phyloP scores from a whole-genome alignment of 78 protist genomes.

The Cavenderia fasciculata region DNA sequence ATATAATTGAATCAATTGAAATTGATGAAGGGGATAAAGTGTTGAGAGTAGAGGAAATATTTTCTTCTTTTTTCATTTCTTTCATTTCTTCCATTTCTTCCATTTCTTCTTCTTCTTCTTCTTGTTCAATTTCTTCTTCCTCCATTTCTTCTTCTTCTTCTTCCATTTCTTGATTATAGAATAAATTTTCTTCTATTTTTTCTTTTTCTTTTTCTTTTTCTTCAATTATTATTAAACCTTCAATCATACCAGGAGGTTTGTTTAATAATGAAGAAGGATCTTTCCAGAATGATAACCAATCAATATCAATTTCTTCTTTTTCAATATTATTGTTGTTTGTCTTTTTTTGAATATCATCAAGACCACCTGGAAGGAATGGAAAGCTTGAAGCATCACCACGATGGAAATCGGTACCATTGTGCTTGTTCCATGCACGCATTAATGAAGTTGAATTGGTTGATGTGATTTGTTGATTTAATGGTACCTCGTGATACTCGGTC shows the following conservation, averaged over 20 bases:
- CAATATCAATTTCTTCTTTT: not conserved
- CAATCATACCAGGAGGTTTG: conserved; percentile 30
- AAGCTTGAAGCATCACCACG: conserved; percentile 73
- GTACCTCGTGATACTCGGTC: conserved; percentile 19
- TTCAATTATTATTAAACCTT: conserved; percentile 14
- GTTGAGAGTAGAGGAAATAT: not conserved
- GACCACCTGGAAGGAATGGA: conserved; percentile 77
- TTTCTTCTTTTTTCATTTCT: not conserved
- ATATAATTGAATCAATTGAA: not conserved
- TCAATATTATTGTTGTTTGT: not conserved
- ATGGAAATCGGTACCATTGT: conserved; percentile 36
- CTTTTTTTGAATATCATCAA: not conserved
- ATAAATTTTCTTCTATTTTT: not conserved
- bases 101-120: conserved; percentile 17
- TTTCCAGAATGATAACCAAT: conserved; percentile 74
- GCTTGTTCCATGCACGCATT: conserved; percentile 32
- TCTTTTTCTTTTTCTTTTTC: not conserved
- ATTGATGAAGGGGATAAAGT: not conserved
- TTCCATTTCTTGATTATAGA: conserved; percentile 1
- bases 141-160: conserved; percentile 31
- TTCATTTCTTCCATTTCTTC: conserved; percentile 21
- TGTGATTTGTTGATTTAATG: not conserved
- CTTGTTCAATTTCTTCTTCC: conserved; percentile 1
- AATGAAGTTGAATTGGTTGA: conserved; percentile 58
- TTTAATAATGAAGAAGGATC: conserved; percentile 3